phyloP scores from a whole-genome alignment of 495 filamentous ascomycete genomes.

The Parathielavia hyrcaniae region DNA sequence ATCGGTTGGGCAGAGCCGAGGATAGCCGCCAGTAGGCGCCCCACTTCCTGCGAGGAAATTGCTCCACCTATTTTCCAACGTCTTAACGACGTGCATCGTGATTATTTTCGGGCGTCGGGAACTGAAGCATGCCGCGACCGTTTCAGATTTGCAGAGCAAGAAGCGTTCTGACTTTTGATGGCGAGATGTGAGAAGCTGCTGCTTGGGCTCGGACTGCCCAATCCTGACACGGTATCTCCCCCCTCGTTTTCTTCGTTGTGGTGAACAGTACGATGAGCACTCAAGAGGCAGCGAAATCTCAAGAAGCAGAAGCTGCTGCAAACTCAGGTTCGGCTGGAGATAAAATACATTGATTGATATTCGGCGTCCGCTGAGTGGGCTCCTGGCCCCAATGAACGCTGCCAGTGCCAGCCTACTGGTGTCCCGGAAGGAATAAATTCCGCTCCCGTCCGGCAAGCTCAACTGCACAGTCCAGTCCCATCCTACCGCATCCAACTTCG shows the following conservation, averaged over 20 bases:
- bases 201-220: too few species aligned
- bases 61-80: not conserved
- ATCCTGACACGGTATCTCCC: too few species aligned
- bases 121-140: too few species aligned
- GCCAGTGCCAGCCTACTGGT: not conserved
- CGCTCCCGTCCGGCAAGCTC: not conserved
- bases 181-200: too few species aligned
- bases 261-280: too few species aligned
- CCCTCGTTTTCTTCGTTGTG: too few species aligned
- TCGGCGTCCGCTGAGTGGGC: not conserved
- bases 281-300: too few species aligned
- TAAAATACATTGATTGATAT: not conserved
- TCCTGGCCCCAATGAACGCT: not conserved
- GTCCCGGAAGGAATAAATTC: not conserved
- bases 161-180: too few species aligned
- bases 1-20: slow-evolving; percentile 7
- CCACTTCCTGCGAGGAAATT: not conserved
- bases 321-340: not conserved
- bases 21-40: slow-evolving; percentile 18
- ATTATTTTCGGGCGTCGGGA: too few species aligned
- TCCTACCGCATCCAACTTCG: slow-evolving; percentile 11
- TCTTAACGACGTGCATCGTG: too few species aligned
- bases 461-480: slow-evolving; percentile 15
- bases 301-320: not conserved
- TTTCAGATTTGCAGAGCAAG: too few species aligned